Base-by-base conservation (phyloP, 2,329 filamentous ascomycete species). In the Coniosporium tulheliwenetii region DNA sequence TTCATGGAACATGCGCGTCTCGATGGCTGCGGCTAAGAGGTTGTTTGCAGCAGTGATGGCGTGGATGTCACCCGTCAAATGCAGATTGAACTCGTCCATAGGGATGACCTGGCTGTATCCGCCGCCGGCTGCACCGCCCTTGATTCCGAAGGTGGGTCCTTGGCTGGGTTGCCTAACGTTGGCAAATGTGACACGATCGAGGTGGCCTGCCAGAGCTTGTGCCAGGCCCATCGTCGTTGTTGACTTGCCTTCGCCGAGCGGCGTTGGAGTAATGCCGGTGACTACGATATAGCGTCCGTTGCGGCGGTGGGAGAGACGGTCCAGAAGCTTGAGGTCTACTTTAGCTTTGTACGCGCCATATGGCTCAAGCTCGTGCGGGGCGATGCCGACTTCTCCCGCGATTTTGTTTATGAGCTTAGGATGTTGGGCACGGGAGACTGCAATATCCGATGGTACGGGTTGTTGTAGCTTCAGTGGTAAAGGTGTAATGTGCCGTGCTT, bases 11-110 rank as follows among this genome's bases (percentile, higher is more conserved):
- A 98, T 96, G 52, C 91, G 81, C 1, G 91, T 96, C 58, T 98
- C 91, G 47, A 98, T 93, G 31, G 91, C 91, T 41, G 91, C 91
- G 36, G 91, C 89, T 36, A 98, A 75, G 43, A 98, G 71, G 64
- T 98, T 98, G 73, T 96, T 98, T 32, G 91, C 91, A 26, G 89
- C 89, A 40, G 86, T 86, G 55, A 98, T 91, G 48, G 91, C 91
- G 60, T 98, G 91, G 43, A 98, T 96, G 59, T 98, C 91, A 53
- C 91, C 91, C 41, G 91, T 98, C 54, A 98, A 67, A 61, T 98
- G 91, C 56, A 98, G 69, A 65, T 98, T 98, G 70, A 98, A 98
- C 62, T 98, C 91, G 53, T 98, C 91, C 91, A 98, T 98, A 44
- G 91, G 91, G 53, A 98, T 96, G 56, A 98, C 91, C 62, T 98